Percentiles rank a stretch among this genome's conserved stretches.
These are phyloP conservation scores for Globisporangium acanthophoron DNA, from an alignment of 352 stramenopile genomes.

Conservation along the genomic window DNA sequence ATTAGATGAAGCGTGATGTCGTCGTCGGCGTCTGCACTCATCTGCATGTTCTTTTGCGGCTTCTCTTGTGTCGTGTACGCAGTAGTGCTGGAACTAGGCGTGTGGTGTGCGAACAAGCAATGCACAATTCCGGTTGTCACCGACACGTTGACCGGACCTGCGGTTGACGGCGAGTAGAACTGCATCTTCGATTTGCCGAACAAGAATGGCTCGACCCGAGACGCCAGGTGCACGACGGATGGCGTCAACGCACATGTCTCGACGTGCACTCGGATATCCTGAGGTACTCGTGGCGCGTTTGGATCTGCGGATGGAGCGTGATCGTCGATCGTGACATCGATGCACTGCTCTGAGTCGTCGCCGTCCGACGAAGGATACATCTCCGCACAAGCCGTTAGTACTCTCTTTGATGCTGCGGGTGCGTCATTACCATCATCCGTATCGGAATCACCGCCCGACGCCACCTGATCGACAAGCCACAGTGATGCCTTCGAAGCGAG, in stretches of 20 bases:
- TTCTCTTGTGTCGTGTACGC: background rate
- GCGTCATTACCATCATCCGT: background rate
- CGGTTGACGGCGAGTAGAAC: conserved; percentile 24
- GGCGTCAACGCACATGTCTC: conserved; percentile 53
- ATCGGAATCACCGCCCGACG: background rate
- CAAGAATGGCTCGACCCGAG: conserved; percentile 40
- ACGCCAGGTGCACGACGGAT: conserved; percentile 39
- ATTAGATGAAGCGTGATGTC: conserved; percentile 39
- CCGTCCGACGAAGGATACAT: conserved; percentile 19
- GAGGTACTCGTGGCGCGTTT: conserved; percentile 9
- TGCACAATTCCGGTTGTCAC: conserved; percentile 60
- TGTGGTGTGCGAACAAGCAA: conserved; percentile 48
- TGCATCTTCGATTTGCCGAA: conserved; percentile 32
- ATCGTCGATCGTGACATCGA: conserved; percentile 48
- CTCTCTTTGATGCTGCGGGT: conserved; percentile 6
- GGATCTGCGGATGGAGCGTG: conserved; percentile 12
- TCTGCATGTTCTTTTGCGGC: no score
- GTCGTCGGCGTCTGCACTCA: background rate
- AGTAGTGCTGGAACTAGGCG: conserved; percentile 7
- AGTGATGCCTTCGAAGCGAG: conserved; percentile 29
- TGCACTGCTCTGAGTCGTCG: conserved; percentile 9
- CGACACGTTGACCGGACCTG: conserved; percentile 36
- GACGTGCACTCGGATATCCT: conserved; percentile 55
- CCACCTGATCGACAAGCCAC: conserved; percentile 40
- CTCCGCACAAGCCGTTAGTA: conserved; percentile 28